Conservation (phyloP, 2,329 filamentous ascomycete genomes). For the Lasiodiplodia sp. region DNA sequence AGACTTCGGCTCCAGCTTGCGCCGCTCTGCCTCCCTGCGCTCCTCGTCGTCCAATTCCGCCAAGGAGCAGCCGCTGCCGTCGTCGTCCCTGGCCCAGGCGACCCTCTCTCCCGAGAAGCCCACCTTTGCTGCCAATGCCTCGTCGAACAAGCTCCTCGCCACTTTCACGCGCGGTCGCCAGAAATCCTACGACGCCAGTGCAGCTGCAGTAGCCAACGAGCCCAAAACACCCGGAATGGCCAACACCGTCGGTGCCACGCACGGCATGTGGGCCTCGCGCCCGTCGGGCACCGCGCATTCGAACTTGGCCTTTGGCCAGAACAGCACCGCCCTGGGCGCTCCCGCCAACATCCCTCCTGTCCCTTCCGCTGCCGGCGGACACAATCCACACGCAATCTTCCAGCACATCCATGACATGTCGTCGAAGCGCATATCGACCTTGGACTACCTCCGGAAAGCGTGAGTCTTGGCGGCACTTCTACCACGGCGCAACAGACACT, state of each 20-base stretch:
- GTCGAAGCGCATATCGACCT: conserved; percentile 89
- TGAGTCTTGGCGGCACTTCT: conserved; percentile 56
- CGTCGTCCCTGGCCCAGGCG: conserved; percentile 40
- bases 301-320: conserved; percentile 21
- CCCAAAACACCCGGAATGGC: conserved; percentile 22
- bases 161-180: conserved; percentile 45
- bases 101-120: conserved; percentile 47
- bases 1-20: conserved; percentile 48
- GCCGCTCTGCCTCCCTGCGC: conserved; percentile 51
- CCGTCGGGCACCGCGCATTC: conserved; percentile 25
- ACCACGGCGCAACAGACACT: conserved; percentile 12
- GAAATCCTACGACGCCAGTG: conserved; percentile 46
- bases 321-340: conserved; percentile 1
- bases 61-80: conserved; percentile 37
- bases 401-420: conserved; percentile 82
- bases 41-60: conserved; percentile 43
- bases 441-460: conserved; percentile 93
- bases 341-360: conserved; percentile 35
- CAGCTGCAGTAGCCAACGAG: conserved; percentile 33
- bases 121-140: conserved; percentile 35
- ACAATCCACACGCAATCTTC: conserved; percentile 64
- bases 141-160: conserved; percentile 46
- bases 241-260: conserved; percentile 7
- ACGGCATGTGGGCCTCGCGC: conserved; percentile 21
- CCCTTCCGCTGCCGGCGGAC: conserved; percentile 41